Percentiles rank a stretch among this genome's conserved stretches.
phyloP scores from a whole-genome alignment of 1,139 yeast genomes.

The Protomyces inundatus region DNA sequence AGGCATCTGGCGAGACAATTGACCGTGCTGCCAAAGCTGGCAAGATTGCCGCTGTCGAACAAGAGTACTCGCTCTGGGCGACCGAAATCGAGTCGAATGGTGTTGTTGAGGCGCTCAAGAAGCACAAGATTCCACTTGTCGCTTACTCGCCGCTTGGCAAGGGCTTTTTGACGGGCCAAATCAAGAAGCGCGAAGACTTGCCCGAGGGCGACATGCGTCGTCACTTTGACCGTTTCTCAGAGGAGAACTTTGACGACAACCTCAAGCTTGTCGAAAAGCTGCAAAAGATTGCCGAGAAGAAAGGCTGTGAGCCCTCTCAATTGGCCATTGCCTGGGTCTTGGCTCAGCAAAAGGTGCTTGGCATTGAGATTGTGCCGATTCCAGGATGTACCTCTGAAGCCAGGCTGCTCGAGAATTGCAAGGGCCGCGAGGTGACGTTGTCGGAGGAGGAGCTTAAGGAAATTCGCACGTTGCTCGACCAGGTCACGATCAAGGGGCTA shows the following conservation, averaged over 20 bases:
- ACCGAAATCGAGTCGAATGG: constrained; percentile 59
- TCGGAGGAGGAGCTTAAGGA: constrained; percentile 51
- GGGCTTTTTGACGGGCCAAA: constrained; percentile 66
- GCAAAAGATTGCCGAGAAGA: constrained; percentile 44
- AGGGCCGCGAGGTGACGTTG: constrained; percentile 48
- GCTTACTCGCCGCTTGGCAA: constrained; percentile 82
- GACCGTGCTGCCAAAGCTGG: constrained; percentile 49
- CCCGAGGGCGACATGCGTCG: constrained; percentile 37
- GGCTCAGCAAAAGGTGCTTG: constrained; percentile 44
- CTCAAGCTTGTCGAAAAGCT: constrained; percentile 48
- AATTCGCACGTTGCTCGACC: constrained; percentile 28
- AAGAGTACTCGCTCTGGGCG: constrained; percentile 65
- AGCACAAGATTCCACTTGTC: constrained; percentile 58
- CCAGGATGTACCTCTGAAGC: constrained; percentile 63
- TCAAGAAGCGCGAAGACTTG: constrained; percentile 45
- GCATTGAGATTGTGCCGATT: constrained; percentile 51
- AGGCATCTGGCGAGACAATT: constrained; percentile 59
- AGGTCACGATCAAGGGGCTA: not conserved
- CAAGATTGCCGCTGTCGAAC: constrained; percentile 64
- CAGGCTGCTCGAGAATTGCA: constrained; percentile 50
- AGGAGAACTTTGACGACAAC: constrained; percentile 54
- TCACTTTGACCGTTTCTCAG: constrained; percentile 56
- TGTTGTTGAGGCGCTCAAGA: constrained; percentile 51
- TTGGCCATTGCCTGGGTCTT: constrained; percentile 69
- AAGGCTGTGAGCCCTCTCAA: constrained; percentile 53